phyloP scores from a whole-genome alignment of 2,329 filamentous ascomycete species.

The Pseudocercospora macadamiae region DNA sequence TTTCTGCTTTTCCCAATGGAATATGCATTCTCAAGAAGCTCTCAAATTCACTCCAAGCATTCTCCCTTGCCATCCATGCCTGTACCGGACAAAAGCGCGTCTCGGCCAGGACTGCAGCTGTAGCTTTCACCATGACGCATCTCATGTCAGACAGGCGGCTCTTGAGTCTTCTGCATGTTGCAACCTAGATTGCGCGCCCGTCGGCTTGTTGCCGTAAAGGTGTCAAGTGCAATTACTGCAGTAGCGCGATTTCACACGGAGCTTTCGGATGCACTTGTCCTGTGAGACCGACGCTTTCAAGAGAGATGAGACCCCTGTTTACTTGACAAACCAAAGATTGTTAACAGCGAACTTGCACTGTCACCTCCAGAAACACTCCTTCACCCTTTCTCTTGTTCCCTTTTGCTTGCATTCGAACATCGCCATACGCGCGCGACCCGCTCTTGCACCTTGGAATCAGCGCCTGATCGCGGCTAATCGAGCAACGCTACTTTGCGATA shows the following conservation, averaged over 20 bases:
- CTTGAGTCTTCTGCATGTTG: neutral
- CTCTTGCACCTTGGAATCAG: neutral
- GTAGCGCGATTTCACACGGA: neutral
- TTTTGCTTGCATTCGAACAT: neutral
- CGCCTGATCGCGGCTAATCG: neutral
- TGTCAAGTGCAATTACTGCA: too few relatives aligned
- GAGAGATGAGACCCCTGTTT: neutral
- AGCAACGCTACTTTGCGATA: slow-evolving; percentile 5
- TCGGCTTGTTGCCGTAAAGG: neutral
- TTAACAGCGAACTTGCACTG: neutral
- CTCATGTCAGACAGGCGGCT: slow-evolving; percentile 1
- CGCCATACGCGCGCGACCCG: neutral
- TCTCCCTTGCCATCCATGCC: too few relatives aligned
- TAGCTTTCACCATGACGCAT: slow-evolving; percentile 1
- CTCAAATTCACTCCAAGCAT: too few relatives aligned
- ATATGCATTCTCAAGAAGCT: too few relatives aligned
- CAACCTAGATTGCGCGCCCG: neutral
- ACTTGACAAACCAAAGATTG: neutral
- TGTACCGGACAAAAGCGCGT: too few relatives aligned
- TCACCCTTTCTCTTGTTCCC: neutral
- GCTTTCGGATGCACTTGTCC: too few relatives aligned
- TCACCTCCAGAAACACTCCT: slow-evolving; percentile 1
- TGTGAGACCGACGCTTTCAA: too few relatives aligned
- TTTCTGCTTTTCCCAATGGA: too few relatives aligned
- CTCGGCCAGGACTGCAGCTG: too few relatives aligned